phyloP scores from a whole-genome alignment of 495 filamentous ascomycete species.

The Penicillium salamii region DNA sequence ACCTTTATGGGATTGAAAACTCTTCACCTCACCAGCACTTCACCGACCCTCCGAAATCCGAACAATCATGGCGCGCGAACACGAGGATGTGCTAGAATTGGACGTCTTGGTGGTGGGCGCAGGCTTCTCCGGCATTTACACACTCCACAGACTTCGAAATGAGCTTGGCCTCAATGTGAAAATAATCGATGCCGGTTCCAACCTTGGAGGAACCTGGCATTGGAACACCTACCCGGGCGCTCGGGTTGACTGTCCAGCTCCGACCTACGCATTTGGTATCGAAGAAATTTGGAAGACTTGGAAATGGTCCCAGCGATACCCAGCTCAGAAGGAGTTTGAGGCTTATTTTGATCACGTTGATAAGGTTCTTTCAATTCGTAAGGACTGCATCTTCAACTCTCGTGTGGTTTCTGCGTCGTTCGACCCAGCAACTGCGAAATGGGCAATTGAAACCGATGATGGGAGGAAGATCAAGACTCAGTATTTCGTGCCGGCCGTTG shows the following conservation, averaged over 20 bases:
- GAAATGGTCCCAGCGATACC: constrained; percentile 53
- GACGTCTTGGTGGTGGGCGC: background rate
- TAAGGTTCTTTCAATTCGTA: constrained; percentile 44
- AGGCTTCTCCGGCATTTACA: background rate
- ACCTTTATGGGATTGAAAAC: no score
- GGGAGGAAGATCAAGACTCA: constrained; percentile 42
- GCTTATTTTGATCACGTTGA: constrained; percentile 57
- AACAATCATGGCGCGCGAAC: no score
- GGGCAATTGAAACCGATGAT: constrained; percentile 49
- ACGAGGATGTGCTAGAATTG: no score
- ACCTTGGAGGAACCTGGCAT: constrained; percentile 49
- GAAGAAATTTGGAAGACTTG: constrained; percentile 53
- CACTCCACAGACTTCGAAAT: background rate
- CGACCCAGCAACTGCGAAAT: constrained; percentile 36
- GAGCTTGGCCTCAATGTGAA: constrained; percentile 23
- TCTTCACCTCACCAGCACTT: no score
- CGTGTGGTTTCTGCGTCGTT: constrained; percentile 49
- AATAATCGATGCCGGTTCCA: constrained; percentile 41
- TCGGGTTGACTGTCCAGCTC: constrained; percentile 49
- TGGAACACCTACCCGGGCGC: constrained; percentile 51
- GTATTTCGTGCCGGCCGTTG: constrained; percentile 47
- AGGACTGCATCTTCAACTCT: constrained; percentile 49
- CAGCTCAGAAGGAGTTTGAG: constrained; percentile 47
- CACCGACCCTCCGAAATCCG: no score
- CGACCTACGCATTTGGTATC: constrained; percentile 50